phyloP scores from a whole-genome alignment of 108 stramenopile genomes.

The Skeletonema grethae region DNA sequence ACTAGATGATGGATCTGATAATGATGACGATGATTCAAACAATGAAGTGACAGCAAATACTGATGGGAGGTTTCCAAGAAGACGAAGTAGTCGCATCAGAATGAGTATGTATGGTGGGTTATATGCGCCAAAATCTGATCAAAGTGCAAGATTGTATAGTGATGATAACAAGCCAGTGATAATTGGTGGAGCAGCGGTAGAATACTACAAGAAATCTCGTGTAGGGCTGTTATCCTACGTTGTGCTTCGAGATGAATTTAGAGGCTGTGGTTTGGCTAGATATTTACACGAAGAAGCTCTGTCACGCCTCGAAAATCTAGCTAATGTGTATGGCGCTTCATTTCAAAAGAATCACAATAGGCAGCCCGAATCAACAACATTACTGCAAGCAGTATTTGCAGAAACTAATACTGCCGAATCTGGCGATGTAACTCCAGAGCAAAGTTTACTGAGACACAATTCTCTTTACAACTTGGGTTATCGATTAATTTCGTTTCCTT shows the following conservation, averaged over 20 bases:
- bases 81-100: slow-evolving; percentile 4
- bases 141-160: not conserved
- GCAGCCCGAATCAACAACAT: not conserved
- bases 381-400: slow-evolving; percentile 52
- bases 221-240: slow-evolving; percentile 59
- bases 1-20: slow-evolving; percentile 5
- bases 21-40: slow-evolving; percentile 8
- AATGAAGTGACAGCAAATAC: not conserved
- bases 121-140: slow-evolving; percentile 8
- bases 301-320: slow-evolving; percentile 35
- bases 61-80: not conserved
- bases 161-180: slow-evolving; percentile 21
- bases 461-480: slow-evolving; percentile 54
- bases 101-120: slow-evolving; percentile 15
- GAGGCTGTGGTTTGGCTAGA: slow-evolving; percentile 44
- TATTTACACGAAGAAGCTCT: slow-evolving; percentile 49
- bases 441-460: slow-evolving; percentile 48
- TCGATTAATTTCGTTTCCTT: slow-evolving; percentile 54
- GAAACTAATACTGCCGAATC: slow-evolving; percentile 58
- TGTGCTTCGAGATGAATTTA: slow-evolving; percentile 43
- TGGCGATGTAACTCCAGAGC: slow-evolving; percentile 53
- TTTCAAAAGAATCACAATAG: not conserved
- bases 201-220: slow-evolving; percentile 57
- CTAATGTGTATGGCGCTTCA: slow-evolving; percentile 13
- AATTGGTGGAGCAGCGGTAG: slow-evolving; percentile 53